phyloP scores from a whole-genome alignment of 2,329 filamentous ascomycete genomes.

The Verticillium isaacii region DNA sequence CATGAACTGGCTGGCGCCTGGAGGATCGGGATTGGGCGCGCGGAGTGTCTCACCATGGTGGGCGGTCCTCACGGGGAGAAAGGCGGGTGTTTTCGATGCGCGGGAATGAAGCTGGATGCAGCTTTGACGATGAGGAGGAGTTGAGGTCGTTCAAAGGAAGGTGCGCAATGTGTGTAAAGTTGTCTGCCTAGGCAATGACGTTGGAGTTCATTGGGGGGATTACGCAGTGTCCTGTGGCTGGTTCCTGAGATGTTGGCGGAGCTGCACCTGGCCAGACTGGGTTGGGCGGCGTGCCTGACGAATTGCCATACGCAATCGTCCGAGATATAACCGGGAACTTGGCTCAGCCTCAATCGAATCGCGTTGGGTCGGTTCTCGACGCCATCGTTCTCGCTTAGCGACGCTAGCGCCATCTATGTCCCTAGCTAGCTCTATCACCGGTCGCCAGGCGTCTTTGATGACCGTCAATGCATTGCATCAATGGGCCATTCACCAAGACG shows the following conservation, averaged over 20 bases:
- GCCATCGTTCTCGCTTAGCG: neutral
- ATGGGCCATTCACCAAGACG: too few species aligned
- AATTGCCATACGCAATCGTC: neutral
- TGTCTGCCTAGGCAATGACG: slow-evolving; percentile 8
- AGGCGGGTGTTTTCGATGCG: slow-evolving; percentile 7
- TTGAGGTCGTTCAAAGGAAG: neutral
- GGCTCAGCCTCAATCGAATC: neutral
- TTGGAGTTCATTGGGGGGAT: slow-evolving; percentile 10
- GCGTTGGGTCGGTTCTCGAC: neutral
- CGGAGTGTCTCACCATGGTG: slow-evolving; percentile 14
- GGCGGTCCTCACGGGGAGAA: slow-evolving; percentile 11
- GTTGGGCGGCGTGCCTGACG: slow-evolving; percentile 9
- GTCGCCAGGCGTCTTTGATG: too few species aligned
- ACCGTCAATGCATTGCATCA: too few species aligned
- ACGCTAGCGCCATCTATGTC: neutral
- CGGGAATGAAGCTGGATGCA: neutral
- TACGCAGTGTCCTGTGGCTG: slow-evolving; percentile 15
- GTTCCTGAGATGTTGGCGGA: slow-evolving; percentile 12
- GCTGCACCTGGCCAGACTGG: neutral
- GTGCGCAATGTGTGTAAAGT: neutral
- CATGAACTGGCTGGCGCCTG: neutral
- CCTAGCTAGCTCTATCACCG: too few species aligned
- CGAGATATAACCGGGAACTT: neutral
- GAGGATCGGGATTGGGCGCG: neutral
- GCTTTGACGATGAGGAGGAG: neutral